Evolutionary conservation across 805 yeast genomes (phyloP).

Genomic region (Candida methanosorbosa): DNA sequence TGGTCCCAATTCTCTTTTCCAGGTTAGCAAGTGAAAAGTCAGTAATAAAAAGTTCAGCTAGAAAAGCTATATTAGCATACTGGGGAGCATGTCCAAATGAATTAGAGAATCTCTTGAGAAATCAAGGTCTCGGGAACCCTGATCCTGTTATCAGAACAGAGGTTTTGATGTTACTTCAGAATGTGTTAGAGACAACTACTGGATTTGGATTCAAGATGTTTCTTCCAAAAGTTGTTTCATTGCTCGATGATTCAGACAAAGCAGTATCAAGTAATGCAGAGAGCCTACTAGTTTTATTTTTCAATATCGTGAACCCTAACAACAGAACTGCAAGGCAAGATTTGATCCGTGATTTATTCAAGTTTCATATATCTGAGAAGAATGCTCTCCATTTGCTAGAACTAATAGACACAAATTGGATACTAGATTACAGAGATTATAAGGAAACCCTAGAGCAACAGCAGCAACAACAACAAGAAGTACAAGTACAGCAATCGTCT

Average conservation of each 20-base stretch:
- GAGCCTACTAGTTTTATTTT: conserved; percentile 27
- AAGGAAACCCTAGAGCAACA: conserved; percentile 1
- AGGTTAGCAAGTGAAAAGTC: conserved; percentile 34
- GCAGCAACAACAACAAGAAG: background rate
- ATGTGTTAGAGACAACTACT: conserved; percentile 28
- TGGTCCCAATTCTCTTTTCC: conserved; percentile 44
- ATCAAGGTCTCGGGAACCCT: conserved; percentile 32
- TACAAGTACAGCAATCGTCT: conserved; percentile 2
- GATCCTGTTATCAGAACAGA: conserved; percentile 32
- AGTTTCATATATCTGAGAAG: conserved; percentile 21
- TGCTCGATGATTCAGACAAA: conserved; percentile 11
- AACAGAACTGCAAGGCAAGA: conserved; percentile 35
- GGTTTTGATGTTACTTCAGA: conserved; percentile 34
- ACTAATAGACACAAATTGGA: conserved; percentile 21
- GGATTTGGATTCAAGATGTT: conserved; percentile 25
- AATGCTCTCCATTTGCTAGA: conserved; percentile 17
- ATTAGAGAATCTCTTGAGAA: conserved; percentile 37
- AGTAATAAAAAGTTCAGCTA: conserved; percentile 33
- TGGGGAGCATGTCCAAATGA: conserved; percentile 44
- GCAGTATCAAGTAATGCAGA: conserved; percentile 11
- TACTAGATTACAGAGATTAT: conserved; percentile 6
- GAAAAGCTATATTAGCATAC: conserved; percentile 41
- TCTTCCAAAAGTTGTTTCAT: conserved; percentile 14
- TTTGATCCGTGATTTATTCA: conserved; percentile 31
- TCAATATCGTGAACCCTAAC: conserved; percentile 22